Base-by-base conservation (phyloP, 371 early-diverging fungal species). In the Fennellomyces sp. region DNA sequence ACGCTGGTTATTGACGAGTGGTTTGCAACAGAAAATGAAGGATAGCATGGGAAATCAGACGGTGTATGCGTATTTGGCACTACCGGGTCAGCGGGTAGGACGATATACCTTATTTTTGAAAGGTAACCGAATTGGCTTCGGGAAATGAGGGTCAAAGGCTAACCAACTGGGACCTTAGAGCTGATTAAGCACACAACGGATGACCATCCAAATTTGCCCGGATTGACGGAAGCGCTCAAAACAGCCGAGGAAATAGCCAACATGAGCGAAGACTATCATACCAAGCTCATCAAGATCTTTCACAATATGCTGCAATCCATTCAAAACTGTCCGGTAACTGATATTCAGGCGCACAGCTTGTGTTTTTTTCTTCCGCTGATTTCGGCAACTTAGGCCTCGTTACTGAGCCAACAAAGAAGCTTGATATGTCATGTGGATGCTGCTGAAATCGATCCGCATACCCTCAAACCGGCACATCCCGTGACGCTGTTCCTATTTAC, bases 401-500 rank as follows among this genome's bases (percentile, higher is more conserved):
- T 80, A 12, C 71, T 80, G 27, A 80, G 70, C 29, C 74, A 74
- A 57, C 70, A 68, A 26, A 70, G 76, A 19, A 63, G 68, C 27
- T 39, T 79, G 19, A 61, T 79, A 2, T 69, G 65, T 15, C 70
- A 71, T 31, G 64, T 70, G 59, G 81, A 80, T 63, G 77, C 70
- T 2, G 59, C 69, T 7, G 81, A 80, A 60, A 29, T 73, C 0
- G 69, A 75, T 21, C 26, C 62, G 8, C 35, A 54, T 0, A 66
- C 69, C 1, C 58, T 65, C 7, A 71, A 71, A 48, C 63, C 65
- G 0, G 49, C 56, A 0, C 59, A 73, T 12, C 74, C 81, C 0
- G 72, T 80, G 1, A 77, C 81, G 0, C 42, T 80, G n/a, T 66
- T 80, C 27, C 49, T 80, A 10, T 76, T 80, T 42, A 69, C 72